Evolutionary conservation across 169 alveolate species (phyloP).

Genomic region (Cryptosporidium sp.): DNA sequence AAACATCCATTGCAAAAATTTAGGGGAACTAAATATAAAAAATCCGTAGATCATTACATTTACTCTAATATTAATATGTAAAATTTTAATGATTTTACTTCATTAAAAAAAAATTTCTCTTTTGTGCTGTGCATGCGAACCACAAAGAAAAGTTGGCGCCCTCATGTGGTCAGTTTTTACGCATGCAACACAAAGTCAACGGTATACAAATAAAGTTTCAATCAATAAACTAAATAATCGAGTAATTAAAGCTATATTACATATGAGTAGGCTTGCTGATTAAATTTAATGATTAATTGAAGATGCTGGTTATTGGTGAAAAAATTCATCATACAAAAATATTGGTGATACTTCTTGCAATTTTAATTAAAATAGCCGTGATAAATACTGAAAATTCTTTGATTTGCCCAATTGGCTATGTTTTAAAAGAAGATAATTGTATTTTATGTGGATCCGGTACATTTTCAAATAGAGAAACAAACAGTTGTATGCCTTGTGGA

Average conservation of each 20-base stretch:
- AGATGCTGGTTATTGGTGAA: background rate
- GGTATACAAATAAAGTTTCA: conserved; percentile 25
- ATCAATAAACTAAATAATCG: background rate
- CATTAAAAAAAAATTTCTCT: too few species aligned
- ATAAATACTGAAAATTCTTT: background rate
- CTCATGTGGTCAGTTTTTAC: conserved; percentile 59
- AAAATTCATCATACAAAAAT: background rate
- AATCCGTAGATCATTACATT: too few species aligned
- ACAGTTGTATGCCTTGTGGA: conserved; percentile 43
- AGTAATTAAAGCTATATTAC: background rate
- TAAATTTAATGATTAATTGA: background rate
- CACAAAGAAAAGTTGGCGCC: conserved; percentile 47
- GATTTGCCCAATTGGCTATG: conserved; percentile 61
- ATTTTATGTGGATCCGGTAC: conserved; percentile 43
- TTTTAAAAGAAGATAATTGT: conserved; percentile 8
- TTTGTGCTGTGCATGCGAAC: background rate
- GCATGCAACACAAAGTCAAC: conserved; percentile 61
- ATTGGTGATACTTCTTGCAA: background rate
- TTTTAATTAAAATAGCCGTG: background rate
- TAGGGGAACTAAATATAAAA: background rate
- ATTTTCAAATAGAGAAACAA: conserved; percentile 12
- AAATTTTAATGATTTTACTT: too few species aligned
- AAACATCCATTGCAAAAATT: background rate
- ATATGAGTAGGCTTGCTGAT: background rate
- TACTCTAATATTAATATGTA: too few species aligned